A percentile compares a stretch with the other conserved stretches of the same genome.
phyloP scores from a whole-genome alignment of 495 filamentous ascomycete genomes.

The Penicillium egyptiacum region DNA sequence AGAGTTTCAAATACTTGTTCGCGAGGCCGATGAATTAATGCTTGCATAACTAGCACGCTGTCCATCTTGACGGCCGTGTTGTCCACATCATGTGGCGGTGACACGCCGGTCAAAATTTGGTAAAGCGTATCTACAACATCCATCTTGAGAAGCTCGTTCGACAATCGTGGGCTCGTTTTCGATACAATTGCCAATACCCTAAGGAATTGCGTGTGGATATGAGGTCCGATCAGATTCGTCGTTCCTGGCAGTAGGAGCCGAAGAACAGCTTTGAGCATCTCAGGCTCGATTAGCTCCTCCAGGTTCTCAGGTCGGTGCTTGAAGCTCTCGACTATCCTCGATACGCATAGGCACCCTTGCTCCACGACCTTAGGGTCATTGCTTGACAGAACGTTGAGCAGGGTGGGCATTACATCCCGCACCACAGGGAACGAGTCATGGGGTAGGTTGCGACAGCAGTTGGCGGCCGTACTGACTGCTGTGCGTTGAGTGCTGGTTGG shows the following conservation, averaged over 20 bases:
- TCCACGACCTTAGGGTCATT: slow-evolving; percentile 97
- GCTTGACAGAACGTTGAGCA: slow-evolving; percentile 84
- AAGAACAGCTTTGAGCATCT: slow-evolving; percentile 83
- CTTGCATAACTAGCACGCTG: slow-evolving; percentile 98
- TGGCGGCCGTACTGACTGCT: slow-evolving; percentile 94
- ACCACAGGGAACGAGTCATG: slow-evolving; percentile 89
- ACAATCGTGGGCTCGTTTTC: slow-evolving; percentile 80
- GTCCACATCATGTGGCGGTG: slow-evolving; percentile 76
- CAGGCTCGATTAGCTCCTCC: slow-evolving; percentile 85
- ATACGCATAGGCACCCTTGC: slow-evolving; percentile 93
- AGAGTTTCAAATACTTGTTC: slow-evolving; percentile 97
- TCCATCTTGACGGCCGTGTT: slow-evolving; percentile 88
- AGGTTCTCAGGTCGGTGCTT: slow-evolving; percentile 80
- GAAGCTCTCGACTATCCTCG: slow-evolving; percentile 96
- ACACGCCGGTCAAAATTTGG: slow-evolving; percentile 96
- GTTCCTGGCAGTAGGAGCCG: slow-evolving; percentile 89
- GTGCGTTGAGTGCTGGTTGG: slow-evolving; percentile 95
- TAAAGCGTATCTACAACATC: slow-evolving; percentile 97
- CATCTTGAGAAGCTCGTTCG: slow-evolving; percentile 91
- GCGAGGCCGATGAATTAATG: slow-evolving; percentile 91
- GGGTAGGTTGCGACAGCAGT: slow-evolving; percentile 94
- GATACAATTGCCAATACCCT: slow-evolving; percentile 85
- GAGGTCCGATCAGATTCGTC: slow-evolving; percentile 90
- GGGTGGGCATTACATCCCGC: slow-evolving; percentile 90
- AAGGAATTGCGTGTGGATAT: slow-evolving; percentile 96